Evolutionary conservation across 2,329 filamentous ascomycete species (phyloP), one percentile per base, ranked within the genome.

Genomic region (Ceratocystis papillata): DNA sequence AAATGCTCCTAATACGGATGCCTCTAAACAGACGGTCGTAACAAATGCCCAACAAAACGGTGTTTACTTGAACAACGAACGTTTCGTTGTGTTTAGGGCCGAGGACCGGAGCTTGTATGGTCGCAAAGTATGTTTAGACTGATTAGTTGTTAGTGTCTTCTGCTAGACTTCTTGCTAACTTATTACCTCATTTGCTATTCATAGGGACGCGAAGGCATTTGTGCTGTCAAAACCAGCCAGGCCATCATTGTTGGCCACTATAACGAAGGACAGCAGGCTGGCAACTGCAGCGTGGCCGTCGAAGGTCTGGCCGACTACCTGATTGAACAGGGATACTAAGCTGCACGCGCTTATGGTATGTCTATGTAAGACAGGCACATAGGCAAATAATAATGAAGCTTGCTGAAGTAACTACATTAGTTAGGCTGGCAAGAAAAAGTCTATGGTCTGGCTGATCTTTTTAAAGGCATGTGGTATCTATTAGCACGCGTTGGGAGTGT

Each of bases 221-320:
- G 87, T 74, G 84, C 94, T 72, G 86, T 87, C 77, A 96, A 95
- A 82, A 95, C 93, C 73, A 87, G 82, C 73, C 87, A 95, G 78
- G 90, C 91, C 71, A 86, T 97, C 75, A 84, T 99, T 74, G 79
- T 99, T 75, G 88, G 85, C 71, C 90, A 96, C 80, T 90, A 97
- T 81, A 81, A 81, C 71, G 90, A 96, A 76, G 75, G 76, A 69
- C 79, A 86, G 71, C 81, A 88, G 75, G 89, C 88, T 64, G 86
- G 89, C 74, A 87, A 87, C 75, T 86, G 90, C 69, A 86, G 86
- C 72, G 83, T 83, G 75, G 89, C 88, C 62, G 88, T 96, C 71
- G 89, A 93, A 80, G 81, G 85, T 72, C 83, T 99, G 69, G 90
- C 84, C 73, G 89, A 96, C 77, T 96, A 97, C 80, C 84, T 96